Base-by-base conservation (phyloP, 768 basidiomycete genomes). In the Tulasnella sp. region DNA sequence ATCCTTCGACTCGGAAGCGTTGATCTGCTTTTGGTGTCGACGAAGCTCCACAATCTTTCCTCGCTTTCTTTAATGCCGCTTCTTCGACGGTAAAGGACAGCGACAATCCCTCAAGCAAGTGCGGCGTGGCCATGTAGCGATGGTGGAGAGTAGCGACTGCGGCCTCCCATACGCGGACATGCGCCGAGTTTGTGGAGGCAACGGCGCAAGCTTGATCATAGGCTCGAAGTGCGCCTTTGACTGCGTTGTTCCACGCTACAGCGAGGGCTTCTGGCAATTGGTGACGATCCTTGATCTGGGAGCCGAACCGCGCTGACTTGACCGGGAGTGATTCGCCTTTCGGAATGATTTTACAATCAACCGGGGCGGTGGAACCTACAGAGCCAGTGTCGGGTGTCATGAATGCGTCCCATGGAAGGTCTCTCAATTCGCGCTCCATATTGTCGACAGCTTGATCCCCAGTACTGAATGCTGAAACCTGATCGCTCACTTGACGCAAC, bases 1-100 rank as follows among this genome's bases (percentile, higher is more conserved):
- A 84, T 0, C 89, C 89, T 80, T 91, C 90, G 8, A 91, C 87
- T 17, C 86, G 78, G 82, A 88, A 89, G 45, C 89, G 85, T 58
- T 84, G 84, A 81, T 91, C 90, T 0, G 89, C 89, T 11, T 85
- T 85, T 7, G 89, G 91, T 1, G 67, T 58, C 67, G 85, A 86
- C 0, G 87, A 85, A 78, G 88, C 87, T 0, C 90, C 91, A 25
- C 91, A 85, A 68, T 86, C 83, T 64, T 85, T 81, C 77, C 81
- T 85, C 0, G 90, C 88, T 54, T 86, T 81, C 29, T 85, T 84
- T 84, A 90, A 85, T 1, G 89, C 89, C 76, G 86, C 80, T 72
- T 86, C 84, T 77, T 85, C 79, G 8, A 31, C 58, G 29, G 3
- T 64, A 31, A 64, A 64, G 12, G 8, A 15, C 58, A 25, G 58